Base-by-base conservation (phyloP, 139 green algal genomes). In the Picochlorum sp. region DNA sequence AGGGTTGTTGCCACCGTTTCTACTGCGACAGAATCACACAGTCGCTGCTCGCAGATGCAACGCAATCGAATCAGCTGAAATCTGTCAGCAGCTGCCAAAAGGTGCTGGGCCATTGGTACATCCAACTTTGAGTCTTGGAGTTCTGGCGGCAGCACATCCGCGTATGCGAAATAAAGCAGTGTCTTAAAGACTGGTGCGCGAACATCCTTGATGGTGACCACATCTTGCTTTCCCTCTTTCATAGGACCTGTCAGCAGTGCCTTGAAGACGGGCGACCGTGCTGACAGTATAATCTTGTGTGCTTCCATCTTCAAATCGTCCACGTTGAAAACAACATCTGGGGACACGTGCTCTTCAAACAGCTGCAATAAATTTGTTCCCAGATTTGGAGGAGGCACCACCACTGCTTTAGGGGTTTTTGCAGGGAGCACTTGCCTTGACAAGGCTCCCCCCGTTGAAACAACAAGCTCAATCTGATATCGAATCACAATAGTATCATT, bases 391-490 rank as follows among this genome's bases (percentile, higher is more conserved):
- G 81, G 64, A 4, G 90, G 90, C 57, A 96, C 83, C 24, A 51
- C 45, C 16, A 79, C 70, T 24, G 60, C 58, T 13, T 14, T 44
- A 1, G 51, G 26, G 13, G 57, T 14, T 16, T 59, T 41, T 54
- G 60, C 24, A 21, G 63, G 45, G 54, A 45, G 50, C 31, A 47
- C 67, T 55, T 66, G 58, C 51, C 85, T 79, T 1, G 77, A 80
- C 23, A 97, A 77, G 8, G 90, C 90, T 13, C 90, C 90, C 21
- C 89, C 87, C 24, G 72, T 86, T 31, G 81, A 89, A 30, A 97
- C 91, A 41, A 97, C 91, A 66, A 97, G 83, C 76, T 97, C 90
- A 45, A 97, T 97, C 49, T 89, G 91, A 81, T 97, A 97, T 50
- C 80, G 78, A 71, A 97, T 97, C 58, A 96, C 75, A 44, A 97